Evolutionary conservation across 202 grass and related monocot species (phyloP), one percentile per base, ranked within the genome.

Genomic region (Hordeum pubiflorum): DNA sequence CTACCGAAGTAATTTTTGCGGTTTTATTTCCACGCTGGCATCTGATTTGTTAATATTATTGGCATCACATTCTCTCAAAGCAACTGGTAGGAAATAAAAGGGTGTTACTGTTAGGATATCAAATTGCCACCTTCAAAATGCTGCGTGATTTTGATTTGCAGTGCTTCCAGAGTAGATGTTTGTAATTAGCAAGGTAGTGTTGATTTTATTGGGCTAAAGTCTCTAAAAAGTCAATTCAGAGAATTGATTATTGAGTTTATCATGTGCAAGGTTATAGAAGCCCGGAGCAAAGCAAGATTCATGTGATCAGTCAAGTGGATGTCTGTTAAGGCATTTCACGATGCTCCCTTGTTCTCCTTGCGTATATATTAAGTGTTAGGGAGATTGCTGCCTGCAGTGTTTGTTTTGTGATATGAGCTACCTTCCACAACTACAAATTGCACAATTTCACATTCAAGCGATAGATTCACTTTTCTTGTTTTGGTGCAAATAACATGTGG

Each of bases 251-350:
- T 85, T 72, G 14, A 44, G 48, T 84, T 71, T 60, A 58, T 75
- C 52, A 24, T 61, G 48, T 84, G 29, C 75, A 81, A 74, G 63
- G 63, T 72, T 31, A 22, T 59, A 63, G n/a, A 63, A 44, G 26
- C 71, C 67, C 58, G 38, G 65, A 77, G 26, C 41, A 77, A 85
- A 81, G 56, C 73, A 66, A 78, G 21, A 75, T 85, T 37, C 64
- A 50, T 34, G 17, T 56, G 68, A 59, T 10, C 57, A 72, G 78
- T 85, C 54, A 85, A 77, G 72, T 72, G 43, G 34, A 58, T 71
- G 56, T 60, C 44, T 87, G 74, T 62, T 78, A 66, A 37, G 66
- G 27, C 12, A 48, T 48, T 13, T 73, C 33, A 54, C 63, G 3
- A 48, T 67, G 61, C 58, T 38, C 37, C 48, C 1, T 58, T 67